Conservation (phyloP, 495 filamentous ascomycete species). For the Rhypophila decipiens region DNA sequence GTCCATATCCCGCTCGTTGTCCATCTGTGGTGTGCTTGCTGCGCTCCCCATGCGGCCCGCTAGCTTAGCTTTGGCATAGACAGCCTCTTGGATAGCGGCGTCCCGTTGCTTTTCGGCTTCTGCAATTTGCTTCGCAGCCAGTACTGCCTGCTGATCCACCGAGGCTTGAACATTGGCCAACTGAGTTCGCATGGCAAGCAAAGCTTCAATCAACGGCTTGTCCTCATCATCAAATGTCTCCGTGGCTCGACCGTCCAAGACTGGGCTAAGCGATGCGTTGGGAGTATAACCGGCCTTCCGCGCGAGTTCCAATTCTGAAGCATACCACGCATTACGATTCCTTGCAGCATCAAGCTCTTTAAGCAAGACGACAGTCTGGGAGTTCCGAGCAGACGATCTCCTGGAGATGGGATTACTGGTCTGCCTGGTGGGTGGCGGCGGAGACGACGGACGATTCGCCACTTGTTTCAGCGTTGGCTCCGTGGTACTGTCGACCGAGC, state of each 20-base stretch:
- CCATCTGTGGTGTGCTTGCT: conserved; percentile 63
- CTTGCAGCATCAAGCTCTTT: conserved; percentile 79
- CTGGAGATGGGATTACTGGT: conserved; percentile 43
- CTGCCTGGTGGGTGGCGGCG: conserved; percentile 46
- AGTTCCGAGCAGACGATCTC: conserved; percentile 47
- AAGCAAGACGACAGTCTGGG: conserved; percentile 56
- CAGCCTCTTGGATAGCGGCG: conserved; percentile 82
- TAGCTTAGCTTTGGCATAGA: conserved; percentile 88
- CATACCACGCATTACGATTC: conserved; percentile 92
- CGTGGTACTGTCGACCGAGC: conserved; percentile 45
- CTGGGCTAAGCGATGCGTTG: conserved; percentile 62
- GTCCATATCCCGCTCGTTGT: conserved; percentile 53
- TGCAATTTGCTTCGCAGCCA: conserved; percentile 82
- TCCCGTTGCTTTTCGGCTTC: conserved; percentile 92
- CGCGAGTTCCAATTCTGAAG: conserved; percentile 86
- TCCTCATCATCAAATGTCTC: conserved; percentile 86
- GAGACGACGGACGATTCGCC: conserved; percentile 41
- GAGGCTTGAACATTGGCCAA: conserved; percentile 77
- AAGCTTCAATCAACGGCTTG: conserved; percentile 83
- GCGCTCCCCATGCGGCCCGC: conserved; percentile 70
- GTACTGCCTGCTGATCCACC: conserved; percentile 75
- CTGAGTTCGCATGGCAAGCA: conserved; percentile 83
- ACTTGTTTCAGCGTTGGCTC: conserved; percentile 39
- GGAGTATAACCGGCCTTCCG: conserved; percentile 80
- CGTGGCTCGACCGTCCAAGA: conserved; percentile 65